Percentiles rank a stretch among this genome's conserved stretches.
Evolutionary conservation across 805 yeast species (phyloP).

Genomic region (Jamesozyma lodderae): DNA sequence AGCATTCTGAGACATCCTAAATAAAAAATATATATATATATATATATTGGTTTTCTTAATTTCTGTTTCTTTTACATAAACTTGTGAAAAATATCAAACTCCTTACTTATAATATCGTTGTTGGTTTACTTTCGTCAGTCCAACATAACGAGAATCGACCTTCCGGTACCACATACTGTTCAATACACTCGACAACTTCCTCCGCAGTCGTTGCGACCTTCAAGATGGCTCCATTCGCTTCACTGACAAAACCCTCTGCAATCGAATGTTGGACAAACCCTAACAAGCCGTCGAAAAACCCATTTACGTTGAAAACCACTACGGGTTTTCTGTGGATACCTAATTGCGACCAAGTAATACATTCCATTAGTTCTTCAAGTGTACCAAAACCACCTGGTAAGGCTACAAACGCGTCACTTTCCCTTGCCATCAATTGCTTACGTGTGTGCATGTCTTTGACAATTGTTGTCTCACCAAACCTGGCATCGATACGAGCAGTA

Average conservation of each 20-base stretch:
- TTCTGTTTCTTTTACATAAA: too few relatives aligned
- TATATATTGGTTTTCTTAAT: too few relatives aligned
- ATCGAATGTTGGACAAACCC: conserved; percentile 53
- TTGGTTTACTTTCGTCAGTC: conserved; percentile 33
- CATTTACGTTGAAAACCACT: conserved; percentile 66
- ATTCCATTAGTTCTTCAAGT: conserved; percentile 81
- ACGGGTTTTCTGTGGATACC: conserved; percentile 81
- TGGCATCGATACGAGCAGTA: conserved; percentile 44
- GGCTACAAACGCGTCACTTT: conserved; percentile 80
- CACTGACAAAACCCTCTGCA: conserved; percentile 56
- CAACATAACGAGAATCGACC: conserved; percentile 70
- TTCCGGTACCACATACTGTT: conserved; percentile 54
- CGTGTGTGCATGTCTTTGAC: conserved; percentile 88
- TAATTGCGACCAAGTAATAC: conserved; percentile 83
- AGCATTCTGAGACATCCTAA: conserved; percentile 46
- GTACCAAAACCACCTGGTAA: conserved; percentile 93
- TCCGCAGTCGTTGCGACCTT: conserved; percentile 59
- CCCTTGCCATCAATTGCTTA: conserved; percentile 76
- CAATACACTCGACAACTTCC: conserved; percentile 56
- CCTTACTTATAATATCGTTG: too few relatives aligned
- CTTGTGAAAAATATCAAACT: too few relatives aligned
- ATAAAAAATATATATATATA: too few relatives aligned
- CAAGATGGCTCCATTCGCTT: conserved; percentile 56
- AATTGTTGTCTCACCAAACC: conserved; percentile 69
- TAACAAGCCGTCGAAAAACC: conserved; percentile 67